Evolutionary conservation across 2,329 filamentous ascomycete genomes (phyloP).

Genomic region (Diaporthe eres): DNA sequence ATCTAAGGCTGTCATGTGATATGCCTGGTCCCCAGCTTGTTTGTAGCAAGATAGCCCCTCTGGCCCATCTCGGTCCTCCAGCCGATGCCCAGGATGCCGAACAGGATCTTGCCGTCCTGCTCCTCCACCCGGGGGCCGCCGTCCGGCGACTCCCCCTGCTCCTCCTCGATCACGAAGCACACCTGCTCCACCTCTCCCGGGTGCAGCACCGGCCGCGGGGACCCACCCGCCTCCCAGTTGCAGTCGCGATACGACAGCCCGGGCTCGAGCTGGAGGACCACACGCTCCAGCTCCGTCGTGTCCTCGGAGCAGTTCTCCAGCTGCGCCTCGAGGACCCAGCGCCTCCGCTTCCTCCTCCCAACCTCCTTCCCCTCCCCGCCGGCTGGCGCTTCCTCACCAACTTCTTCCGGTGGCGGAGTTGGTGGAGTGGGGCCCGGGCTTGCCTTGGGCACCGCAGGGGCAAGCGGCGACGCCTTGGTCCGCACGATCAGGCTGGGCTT

Average conservation of each 20-base stretch:
- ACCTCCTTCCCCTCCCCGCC: slow-evolving; percentile 41
- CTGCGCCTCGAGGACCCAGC: slow-evolving; percentile 91
- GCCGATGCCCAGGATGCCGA: slow-evolving; percentile 87
- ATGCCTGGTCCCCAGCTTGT: slow-evolving; percentile 75
- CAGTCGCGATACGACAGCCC: slow-evolving; percentile 67
- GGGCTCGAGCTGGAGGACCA: slow-evolving; percentile 67
- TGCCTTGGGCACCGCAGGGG: slow-evolving; percentile 46
- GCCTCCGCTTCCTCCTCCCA: slow-evolving; percentile 47
- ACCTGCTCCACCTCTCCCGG: slow-evolving; percentile 77
- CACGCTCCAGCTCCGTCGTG: slow-evolving; percentile 81
- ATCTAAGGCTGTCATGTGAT: not conserved
- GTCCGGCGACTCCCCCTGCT: slow-evolving; percentile 46
- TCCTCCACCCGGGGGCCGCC: slow-evolving; percentile 60
- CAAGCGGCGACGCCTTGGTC: slow-evolving; percentile 83
- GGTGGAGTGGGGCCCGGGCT: too few species aligned
- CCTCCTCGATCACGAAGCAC: slow-evolving; percentile 71
- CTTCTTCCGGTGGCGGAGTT: slow-evolving; percentile 41
- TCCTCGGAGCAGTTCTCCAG: slow-evolving; percentile 94
- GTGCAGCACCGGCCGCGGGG: slow-evolving; percentile 68
- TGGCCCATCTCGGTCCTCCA: slow-evolving; percentile 95
- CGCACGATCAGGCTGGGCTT: slow-evolving; percentile 91
- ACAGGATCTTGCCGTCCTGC: slow-evolving; percentile 72
- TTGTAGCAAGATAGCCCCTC: slow-evolving; percentile 87
- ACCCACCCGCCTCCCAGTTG: slow-evolving; percentile 66
- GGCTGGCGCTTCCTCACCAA: slow-evolving; percentile 43